Evolutionary conservation across 106 monocot genomes (phyloP).

Genomic region (Phalaenopsis aphrodite): DNA sequence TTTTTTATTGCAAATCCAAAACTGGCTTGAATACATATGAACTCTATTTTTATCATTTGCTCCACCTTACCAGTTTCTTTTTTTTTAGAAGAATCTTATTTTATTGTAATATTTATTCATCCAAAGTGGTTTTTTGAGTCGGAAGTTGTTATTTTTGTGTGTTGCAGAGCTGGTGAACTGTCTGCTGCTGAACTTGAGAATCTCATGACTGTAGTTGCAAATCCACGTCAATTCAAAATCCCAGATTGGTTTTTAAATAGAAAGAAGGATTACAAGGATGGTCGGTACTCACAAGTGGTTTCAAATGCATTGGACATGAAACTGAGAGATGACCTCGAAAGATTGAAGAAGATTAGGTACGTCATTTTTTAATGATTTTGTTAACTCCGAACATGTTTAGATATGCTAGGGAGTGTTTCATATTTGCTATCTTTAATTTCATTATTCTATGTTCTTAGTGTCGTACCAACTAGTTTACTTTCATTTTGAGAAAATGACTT

Average conservation of each 20-base stretch:
- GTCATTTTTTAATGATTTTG: neutral
- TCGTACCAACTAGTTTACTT: too few species aligned
- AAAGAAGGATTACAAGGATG: constrained; percentile 70
- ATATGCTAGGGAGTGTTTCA: neutral
- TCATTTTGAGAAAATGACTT: too few species aligned
- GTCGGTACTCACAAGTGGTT: constrained; percentile 54
- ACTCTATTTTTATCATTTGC: neutral
- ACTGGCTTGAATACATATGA: neutral
- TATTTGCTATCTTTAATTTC: neutral
- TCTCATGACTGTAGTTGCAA: constrained; percentile 52
- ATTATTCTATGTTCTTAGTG: neutral
- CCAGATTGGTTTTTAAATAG: constrained; percentile 73
- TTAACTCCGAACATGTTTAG: neutral
- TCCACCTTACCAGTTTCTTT: neutral
- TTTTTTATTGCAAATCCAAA: neutral
- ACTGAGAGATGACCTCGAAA: constrained; percentile 57
- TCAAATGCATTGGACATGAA: constrained; percentile 66
- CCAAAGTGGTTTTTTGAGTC: neutral
- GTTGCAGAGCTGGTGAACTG: constrained; percentile 2
- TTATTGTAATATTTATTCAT: neutral
- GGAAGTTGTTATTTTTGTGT: neutral
- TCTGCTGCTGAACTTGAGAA: constrained; percentile 55
- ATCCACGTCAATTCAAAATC: constrained; percentile 67
- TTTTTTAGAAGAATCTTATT: neutral
- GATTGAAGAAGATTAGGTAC: constrained; percentile 53